Percentiles rank a stretch among this genome's conserved stretches.
Evolutionary conservation across 176 grass and related monocot genomes (phyloP).

Genomic region (Elaeis guineensis): DNA sequence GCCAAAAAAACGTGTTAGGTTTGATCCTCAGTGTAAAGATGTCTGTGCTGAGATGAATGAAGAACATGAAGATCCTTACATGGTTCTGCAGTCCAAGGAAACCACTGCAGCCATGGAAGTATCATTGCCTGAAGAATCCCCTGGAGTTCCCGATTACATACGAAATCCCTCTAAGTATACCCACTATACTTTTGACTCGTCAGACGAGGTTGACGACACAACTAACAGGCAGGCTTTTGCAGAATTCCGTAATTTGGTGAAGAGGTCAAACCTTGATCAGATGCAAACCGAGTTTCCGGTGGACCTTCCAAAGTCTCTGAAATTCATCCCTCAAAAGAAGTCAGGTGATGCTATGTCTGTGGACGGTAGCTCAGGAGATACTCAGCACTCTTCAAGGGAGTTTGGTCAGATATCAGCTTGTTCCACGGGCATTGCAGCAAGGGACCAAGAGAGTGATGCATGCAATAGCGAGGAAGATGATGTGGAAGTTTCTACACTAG

Average conservation of each 20-base stretch:
- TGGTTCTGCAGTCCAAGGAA: conserved; percentile 41
- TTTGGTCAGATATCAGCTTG: not conserved
- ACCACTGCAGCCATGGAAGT: conserved; percentile 18
- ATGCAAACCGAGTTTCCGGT: conserved; percentile 30
- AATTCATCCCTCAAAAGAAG: conserved; percentile 72
- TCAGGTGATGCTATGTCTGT: conserved; percentile 53
- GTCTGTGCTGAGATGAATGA: conserved; percentile 25
- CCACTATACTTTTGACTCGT: conserved; percentile 56
- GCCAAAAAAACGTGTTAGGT: conserved; percentile 85
- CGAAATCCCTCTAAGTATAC: conserved; percentile 91
- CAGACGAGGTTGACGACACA: conserved; percentile 37
- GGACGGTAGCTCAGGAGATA: conserved; percentile 34
- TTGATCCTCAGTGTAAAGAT: conserved; percentile 53
- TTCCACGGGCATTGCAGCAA: not conserved
- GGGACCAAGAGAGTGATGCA: not conserved
- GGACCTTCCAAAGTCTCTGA: conserved; percentile 53
- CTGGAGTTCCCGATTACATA: conserved; percentile 63
- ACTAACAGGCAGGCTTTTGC: conserved; percentile 67
- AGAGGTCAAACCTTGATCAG: conserved; percentile 30
- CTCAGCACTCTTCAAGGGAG: not conserved
- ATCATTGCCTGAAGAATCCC: conserved; percentile 9
- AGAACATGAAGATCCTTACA: conserved; percentile 42
- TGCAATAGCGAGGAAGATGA: conserved; percentile 20
- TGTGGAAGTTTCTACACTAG: not conserved
- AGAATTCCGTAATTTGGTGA: conserved; percentile 50